A percentile compares a stretch with the other conserved stretches of the same genome.
Evolutionary conservation across 2,329 filamentous ascomycete species (phyloP).

Genomic region (Aspergillus versicolor): DNA sequence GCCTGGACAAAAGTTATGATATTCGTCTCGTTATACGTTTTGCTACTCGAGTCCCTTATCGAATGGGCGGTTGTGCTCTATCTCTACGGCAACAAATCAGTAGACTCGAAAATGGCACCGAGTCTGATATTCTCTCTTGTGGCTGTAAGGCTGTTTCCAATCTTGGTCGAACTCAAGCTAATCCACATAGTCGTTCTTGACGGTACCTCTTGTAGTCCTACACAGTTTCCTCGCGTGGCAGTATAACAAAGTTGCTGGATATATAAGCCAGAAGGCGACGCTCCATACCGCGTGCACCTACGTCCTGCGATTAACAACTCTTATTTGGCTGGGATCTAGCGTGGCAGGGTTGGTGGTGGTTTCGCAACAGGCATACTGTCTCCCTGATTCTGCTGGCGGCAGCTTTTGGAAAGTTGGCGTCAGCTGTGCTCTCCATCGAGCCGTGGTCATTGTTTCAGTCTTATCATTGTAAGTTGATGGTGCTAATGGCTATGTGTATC

Average conservation of each 20-base stretch:
- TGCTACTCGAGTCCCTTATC: constrained; percentile 36
- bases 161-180: not conserved
- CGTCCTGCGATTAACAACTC: constrained; percentile 34
- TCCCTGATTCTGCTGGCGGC: constrained; percentile 24
- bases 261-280: constrained; percentile 30
- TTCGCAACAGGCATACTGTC: constrained; percentile 36
- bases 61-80: constrained; percentile 36
- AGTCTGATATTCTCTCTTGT: constrained; percentile 38
- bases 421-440: constrained; percentile 39
- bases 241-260: constrained; percentile 32
- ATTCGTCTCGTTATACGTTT: constrained; percentile 35
- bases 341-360: constrained; percentile 38
- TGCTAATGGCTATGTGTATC: not conserved
- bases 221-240: constrained; percentile 43
- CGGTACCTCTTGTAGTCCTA: constrained; percentile 35
- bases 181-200: constrained; percentile 33
- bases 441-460: constrained; percentile 33
- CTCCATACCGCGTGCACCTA: constrained; percentile 37
- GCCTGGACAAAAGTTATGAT: constrained; percentile 38
- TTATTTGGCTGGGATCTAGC: constrained; percentile 39
- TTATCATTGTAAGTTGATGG: constrained; percentile 33
- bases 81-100: constrained; percentile 33
- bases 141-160: constrained; percentile 28
- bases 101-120: constrained; percentile 39
- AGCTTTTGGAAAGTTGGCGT: constrained; percentile 36